A percentile compares a stretch with the other conserved stretches of the same genome.
Evolutionary conservation across 1,284 basidiomycete species (phyloP).

Genomic region (Ceratobasidium sp.): DNA sequence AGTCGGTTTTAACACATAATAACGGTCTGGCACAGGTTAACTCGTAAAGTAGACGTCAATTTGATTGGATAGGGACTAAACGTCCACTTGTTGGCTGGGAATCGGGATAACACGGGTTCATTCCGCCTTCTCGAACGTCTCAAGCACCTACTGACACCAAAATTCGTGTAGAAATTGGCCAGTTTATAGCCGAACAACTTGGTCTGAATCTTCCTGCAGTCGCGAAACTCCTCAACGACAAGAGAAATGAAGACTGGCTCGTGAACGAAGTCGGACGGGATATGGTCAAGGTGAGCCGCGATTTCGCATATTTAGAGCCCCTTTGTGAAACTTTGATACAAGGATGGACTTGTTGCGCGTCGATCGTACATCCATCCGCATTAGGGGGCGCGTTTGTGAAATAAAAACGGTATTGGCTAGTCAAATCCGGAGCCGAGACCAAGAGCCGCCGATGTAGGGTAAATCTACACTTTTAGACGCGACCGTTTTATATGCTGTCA

Average conservation of each 20-base stretch:
- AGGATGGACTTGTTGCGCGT: background rate
- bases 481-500: no score
- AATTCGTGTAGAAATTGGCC: constrained; percentile 45
- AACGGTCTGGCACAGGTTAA: background rate
- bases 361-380: constrained; percentile 1
- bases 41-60: constrained; percentile 42
- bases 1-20: background rate
- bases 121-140: background rate
- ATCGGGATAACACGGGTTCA: constrained; percentile 45
- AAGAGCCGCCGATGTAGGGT: no score
- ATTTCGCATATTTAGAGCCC: background rate
- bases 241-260: constrained; percentile 45
- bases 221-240: constrained; percentile 44
- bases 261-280: constrained; percentile 46
- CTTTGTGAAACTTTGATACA: background rate
- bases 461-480: no score
- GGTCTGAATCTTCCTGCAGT: constrained; percentile 45
- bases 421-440: no score
- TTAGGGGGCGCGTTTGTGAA: no score
- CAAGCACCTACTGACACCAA: background rate
- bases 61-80: constrained; percentile 49
- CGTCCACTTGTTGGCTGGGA: constrained; percentile 40
- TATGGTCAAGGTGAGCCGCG: constrained; percentile 40
- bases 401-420: no score
- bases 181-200: constrained; percentile 48